These are phyloP conservation scores for Solanum chmielewskii DNA, from an alignment of 257 asterid genomes.

Conservation along the genomic window DNA sequence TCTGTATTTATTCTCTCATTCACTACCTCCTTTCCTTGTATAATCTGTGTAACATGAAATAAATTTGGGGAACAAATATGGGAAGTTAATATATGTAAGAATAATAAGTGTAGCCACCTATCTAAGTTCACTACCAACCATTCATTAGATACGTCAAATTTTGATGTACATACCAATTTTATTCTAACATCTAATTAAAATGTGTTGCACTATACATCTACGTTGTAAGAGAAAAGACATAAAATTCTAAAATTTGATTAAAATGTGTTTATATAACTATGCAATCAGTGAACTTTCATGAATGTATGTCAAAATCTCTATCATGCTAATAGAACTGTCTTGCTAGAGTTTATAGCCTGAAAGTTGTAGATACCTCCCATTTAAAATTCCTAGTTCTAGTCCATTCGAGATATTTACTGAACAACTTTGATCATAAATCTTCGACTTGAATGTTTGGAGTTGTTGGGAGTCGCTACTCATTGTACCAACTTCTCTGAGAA, in stretches of 20 bases:
- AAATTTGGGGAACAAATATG: neutral
- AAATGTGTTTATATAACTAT: neutral
- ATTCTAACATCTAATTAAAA: neutral
- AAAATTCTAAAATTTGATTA: no score
- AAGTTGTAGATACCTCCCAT: no score
- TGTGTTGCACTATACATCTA: neutral
- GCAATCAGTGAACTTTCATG: no score
- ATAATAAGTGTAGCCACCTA: neutral
- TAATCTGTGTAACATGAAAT: constrained; percentile 32
- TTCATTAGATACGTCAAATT: neutral
- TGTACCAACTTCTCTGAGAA: no score
- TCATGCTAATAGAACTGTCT: no score
- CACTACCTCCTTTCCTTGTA: constrained; percentile 79
- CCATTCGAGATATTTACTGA: no score
- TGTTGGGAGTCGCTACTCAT: no score
- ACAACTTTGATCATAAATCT: no score
- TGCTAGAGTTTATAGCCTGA: no score
- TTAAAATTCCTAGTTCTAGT: no score
- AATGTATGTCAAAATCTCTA: no score
- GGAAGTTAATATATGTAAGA: neutral
- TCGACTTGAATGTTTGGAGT: no score
- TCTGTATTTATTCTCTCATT: constrained; percentile 79
- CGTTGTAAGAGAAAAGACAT: neutral
- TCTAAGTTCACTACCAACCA: neutral
- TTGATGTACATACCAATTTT: neutral